Conservation (phyloP, 2,329 filamentous ascomycete genomes). For the Peltaster fructicola region DNA sequence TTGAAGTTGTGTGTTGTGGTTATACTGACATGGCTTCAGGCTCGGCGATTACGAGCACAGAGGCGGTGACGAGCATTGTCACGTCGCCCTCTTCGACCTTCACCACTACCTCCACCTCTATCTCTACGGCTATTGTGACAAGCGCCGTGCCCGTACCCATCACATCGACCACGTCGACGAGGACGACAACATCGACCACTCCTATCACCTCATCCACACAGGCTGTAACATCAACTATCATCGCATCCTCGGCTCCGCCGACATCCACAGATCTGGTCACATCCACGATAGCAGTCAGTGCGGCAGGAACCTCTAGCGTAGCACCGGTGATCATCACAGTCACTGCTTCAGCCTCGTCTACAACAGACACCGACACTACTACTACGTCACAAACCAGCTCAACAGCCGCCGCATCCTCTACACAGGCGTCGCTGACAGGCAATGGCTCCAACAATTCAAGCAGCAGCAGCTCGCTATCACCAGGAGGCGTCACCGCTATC, state of each 20-base stretch:
- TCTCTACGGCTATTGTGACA: background rate
- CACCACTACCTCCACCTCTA: background rate
- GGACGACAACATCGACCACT: constrained; percentile 1
- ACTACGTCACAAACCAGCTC: too few species aligned
- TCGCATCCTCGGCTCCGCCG: constrained; percentile 2
- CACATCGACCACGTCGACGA: background rate
- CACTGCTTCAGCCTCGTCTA: background rate
- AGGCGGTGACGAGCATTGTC: background rate
- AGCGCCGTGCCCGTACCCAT: background rate
- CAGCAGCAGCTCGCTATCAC: constrained; percentile 32
- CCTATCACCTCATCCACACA: constrained; percentile 6
- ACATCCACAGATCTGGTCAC: constrained; percentile 1
- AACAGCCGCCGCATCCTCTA: constrained; percentile 7
- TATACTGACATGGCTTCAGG: too few species aligned
- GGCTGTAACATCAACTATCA: too few species aligned
- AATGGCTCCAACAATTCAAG: constrained; percentile 5
- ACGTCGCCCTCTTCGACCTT: constrained; percentile 1
- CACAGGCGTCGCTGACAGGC: constrained; percentile 6
- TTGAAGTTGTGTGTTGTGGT: too few species aligned
- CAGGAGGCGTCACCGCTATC: constrained; percentile 63
- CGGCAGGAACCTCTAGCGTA: too few species aligned
- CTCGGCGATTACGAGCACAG: too few species aligned
- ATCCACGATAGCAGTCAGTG: background rate
- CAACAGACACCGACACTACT: background rate
- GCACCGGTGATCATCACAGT: too few species aligned